phyloP scores from a whole-genome alignment of 306 rosid genomes.

The Cucurbita pepo region DNA sequence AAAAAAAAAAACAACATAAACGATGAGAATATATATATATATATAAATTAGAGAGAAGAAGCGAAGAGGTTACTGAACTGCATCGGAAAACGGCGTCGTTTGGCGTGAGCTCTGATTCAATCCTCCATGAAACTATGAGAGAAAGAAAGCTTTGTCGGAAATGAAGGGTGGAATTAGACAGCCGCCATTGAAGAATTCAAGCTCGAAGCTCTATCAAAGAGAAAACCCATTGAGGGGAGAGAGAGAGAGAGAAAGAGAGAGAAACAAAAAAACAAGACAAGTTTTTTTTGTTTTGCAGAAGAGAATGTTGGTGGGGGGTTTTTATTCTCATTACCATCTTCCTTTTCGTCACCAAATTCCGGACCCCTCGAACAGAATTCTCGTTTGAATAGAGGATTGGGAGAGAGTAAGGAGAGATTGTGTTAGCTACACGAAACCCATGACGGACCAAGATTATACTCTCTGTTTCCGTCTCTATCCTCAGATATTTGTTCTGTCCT shows the following conservation, averaged over 20 bases:
- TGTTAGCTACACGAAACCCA: too few species aligned
- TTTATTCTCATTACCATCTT: background rate
- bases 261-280: background rate
- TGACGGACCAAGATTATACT: too few species aligned
- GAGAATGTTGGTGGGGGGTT: conserved; percentile 17
- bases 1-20: background rate
- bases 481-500: too few species aligned
- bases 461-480: too few species aligned
- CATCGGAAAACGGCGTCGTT: background rate
- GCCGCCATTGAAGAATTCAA: conserved; percentile 20
- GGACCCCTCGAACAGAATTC: too few species aligned
- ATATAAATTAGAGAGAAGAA: background rate
- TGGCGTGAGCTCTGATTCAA: background rate
- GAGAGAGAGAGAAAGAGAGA: conserved; percentile 13
- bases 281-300: conserved; percentile 13
- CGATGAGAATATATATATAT: background rate
- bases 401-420: too few species aligned
- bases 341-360: too few species aligned
- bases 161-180: conserved; percentile 24
- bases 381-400: too few species aligned
- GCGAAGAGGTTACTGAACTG: background rate
- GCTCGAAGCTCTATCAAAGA: conserved; percentile 25
- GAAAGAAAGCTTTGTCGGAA: conserved; percentile 1
- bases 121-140: too few species aligned
- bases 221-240: conserved; percentile 43